Percentiles rank a stretch among this genome's conserved stretches.
These are phyloP conservation scores for Terfezia claveryi DNA, from an alignment of 495 filamentous ascomycete genomes.

Conservation along the genomic window DNA sequence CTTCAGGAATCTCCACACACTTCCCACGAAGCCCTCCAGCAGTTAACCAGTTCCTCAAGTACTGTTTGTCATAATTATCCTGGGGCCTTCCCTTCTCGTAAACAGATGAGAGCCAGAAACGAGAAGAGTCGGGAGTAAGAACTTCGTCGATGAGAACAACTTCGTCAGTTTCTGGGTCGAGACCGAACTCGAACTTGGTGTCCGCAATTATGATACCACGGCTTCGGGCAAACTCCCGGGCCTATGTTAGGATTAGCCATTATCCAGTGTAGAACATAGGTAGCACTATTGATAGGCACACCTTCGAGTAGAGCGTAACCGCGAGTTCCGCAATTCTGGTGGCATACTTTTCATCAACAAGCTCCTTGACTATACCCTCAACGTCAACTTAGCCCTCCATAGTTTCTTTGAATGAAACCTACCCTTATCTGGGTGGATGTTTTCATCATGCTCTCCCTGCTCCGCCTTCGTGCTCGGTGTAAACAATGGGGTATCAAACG, in stretches of 20 bases:
- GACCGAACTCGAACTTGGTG: constrained; percentile 58
- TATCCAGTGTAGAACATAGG: neutral
- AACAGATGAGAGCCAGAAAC: constrained; percentile 64
- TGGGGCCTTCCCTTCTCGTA: constrained; percentile 57
- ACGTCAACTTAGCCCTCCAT: neutral
- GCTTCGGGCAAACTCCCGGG: constrained; percentile 47
- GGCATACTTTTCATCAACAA: constrained; percentile 60
- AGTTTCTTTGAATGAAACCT: constrained; percentile 2
- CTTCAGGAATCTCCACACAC: constrained; percentile 41
- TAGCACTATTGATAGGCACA: no score
- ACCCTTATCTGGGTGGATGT: constrained; percentile 56
- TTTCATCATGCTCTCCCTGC: constrained; percentile 59
- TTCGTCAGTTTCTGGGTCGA: constrained; percentile 51
- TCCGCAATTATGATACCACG: constrained; percentile 81
- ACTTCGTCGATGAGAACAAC: constrained; percentile 84
- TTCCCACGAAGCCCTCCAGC: constrained; percentile 46
- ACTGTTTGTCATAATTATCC: constrained; percentile 82
- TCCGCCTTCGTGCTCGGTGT: constrained; percentile 86
- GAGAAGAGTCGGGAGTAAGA: constrained; percentile 59
- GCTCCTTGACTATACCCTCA: constrained; percentile 28
- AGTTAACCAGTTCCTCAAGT: constrained; percentile 67
- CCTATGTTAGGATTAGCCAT: constrained; percentile 18
- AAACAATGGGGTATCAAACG: constrained; percentile 50
- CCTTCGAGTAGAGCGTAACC: constrained; percentile 42
- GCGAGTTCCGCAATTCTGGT: constrained; percentile 48